phyloP scores from a whole-genome alignment of 331 rosid species.

The Pyracantha coccinea region DNA sequence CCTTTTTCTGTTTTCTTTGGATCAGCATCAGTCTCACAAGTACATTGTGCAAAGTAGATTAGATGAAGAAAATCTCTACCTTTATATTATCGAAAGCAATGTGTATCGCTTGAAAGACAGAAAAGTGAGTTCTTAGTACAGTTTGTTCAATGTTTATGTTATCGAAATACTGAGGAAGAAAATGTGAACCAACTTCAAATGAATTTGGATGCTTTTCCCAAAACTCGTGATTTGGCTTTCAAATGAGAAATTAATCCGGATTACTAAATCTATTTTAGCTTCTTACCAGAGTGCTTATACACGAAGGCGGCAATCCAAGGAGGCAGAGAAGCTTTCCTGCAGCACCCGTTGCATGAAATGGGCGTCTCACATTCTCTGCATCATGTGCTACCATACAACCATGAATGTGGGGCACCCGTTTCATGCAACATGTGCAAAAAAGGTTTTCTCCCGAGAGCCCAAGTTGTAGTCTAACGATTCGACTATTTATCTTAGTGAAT shows the following conservation, averaged over 20 bases:
- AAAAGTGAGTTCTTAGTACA: not conserved
- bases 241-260: not conserved
- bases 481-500: not conserved
- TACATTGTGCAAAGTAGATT: constrained; percentile 6
- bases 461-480: not conserved
- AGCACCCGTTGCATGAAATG: not conserved
- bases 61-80: not conserved
- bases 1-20: not conserved
- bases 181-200: not conserved
- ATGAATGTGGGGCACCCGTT: not conserved
- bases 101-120: not conserved
- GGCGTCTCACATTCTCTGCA: not conserved
- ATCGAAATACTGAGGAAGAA: not conserved
- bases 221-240: not conserved
- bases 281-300: not conserved
- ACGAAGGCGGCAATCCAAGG: not conserved
- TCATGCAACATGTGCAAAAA: not conserved
- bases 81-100: not conserved
- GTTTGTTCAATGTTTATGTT: not conserved
- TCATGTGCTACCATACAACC: not conserved
- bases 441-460: too few species aligned
- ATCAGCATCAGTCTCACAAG: not conserved
- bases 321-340: not conserved
- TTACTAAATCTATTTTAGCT: not conserved
- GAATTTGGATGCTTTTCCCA: not conserved